Percentiles rank a stretch among this genome's conserved stretches.
Evolutionary conservation across 371 early-diverging fungal genomes (phyloP).

Genomic region (Capniomyces stellatus): DNA sequence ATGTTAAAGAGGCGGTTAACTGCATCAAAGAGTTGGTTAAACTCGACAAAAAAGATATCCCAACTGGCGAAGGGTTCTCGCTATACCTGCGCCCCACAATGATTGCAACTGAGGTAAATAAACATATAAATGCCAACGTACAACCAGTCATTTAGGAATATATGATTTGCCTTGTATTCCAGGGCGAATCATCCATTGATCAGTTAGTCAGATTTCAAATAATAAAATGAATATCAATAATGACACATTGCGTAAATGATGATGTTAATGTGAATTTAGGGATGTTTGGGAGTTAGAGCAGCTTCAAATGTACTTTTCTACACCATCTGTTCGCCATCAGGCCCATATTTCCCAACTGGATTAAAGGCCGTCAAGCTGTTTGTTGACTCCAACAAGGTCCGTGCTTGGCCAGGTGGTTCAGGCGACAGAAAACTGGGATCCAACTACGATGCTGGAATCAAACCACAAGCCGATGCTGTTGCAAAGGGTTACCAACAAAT

Average conservation of each 20-base stretch:
- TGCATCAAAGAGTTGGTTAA: constrained; percentile 68
- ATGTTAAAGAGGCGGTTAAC: constrained; percentile 60
- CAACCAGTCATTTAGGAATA: too few relatives aligned
- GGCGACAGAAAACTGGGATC: constrained; percentile 86
- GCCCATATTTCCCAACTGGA: constrained; percentile 73
- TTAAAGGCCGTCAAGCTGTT: constrained; percentile 59
- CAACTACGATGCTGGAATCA: constrained; percentile 72
- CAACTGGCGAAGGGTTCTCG: constrained; percentile 77
- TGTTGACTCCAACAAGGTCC: constrained; percentile 66
- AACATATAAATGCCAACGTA: not conserved
- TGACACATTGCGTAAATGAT: too few relatives aligned
- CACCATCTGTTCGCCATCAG: constrained; percentile 87
- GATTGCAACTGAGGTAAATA: constrained; percentile 66
- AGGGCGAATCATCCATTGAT: too few relatives aligned
- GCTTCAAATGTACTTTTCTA: constrained; percentile 64
- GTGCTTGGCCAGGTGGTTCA: constrained; percentile 95
- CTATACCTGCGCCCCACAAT: constrained; percentile 88
- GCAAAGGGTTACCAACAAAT: constrained; percentile 78
- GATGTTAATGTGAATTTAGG: too few relatives aligned
- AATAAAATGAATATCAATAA: too few relatives aligned
- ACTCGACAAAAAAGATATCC: constrained; percentile 76
- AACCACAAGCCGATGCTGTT: constrained; percentile 76
- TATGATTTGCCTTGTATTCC: too few relatives aligned
- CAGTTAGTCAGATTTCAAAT: too few relatives aligned
- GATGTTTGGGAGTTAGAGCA: constrained; percentile 18